Evolutionary conservation across 179 eudicot genomes (phyloP).

Genomic region (Vitellaria paradoxa): DNA sequence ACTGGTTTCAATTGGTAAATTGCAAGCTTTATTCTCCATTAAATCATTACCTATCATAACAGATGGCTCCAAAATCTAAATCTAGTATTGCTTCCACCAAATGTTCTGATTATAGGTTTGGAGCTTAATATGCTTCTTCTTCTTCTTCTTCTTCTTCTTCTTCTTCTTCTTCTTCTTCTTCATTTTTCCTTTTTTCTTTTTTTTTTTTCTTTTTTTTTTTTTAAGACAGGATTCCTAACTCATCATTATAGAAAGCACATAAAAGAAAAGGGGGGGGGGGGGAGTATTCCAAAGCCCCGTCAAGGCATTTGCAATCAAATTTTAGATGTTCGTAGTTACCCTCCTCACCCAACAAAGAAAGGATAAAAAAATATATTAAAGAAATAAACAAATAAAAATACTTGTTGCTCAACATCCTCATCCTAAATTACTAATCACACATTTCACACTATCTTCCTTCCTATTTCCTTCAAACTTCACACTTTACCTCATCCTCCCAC

Average conservation of each 20-base stretch:
- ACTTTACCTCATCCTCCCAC: not conserved
- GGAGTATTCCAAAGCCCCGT: too few species aligned
- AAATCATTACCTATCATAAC: not conserved
- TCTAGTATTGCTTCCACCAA: not conserved
- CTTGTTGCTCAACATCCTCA: not conserved
- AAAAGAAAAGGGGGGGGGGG: not conserved
- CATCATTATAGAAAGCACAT: not conserved
- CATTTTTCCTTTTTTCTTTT: too few species aligned
- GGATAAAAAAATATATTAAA: not conserved
- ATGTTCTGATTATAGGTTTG: not conserved
- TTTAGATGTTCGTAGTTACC: too few species aligned
- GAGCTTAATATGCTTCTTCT: not conserved
- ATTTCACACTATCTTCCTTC: not conserved
- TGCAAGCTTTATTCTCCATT: not conserved
- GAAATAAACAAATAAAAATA: not conserved
- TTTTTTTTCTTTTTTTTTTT: not conserved
- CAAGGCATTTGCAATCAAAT: not conserved
- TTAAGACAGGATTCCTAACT: not conserved
- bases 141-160: too few species aligned
- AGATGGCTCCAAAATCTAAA: not conserved
- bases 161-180: too few species aligned
- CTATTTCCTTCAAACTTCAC: not conserved
- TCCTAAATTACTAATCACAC: not conserved
- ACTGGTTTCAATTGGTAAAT: not conserved
- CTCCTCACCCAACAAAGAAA: not conserved